Base-by-base conservation (phyloP, 2,329 filamentous ascomycete species). In the Calonectria honghensis region DNA sequence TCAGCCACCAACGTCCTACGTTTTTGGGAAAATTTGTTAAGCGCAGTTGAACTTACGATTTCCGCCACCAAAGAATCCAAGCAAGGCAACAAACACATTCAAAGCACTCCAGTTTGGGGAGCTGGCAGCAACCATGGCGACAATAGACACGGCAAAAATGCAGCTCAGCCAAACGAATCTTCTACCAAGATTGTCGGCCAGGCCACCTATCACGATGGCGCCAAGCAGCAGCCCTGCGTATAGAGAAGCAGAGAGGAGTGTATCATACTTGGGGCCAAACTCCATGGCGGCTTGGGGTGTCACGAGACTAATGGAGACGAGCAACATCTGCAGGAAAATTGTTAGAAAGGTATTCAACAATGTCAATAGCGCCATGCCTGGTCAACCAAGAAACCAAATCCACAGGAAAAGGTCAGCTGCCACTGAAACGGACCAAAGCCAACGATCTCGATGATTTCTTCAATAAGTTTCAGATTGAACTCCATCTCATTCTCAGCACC, bases 331-430 rank as follows among this genome's bases (percentile, higher is more conserved):
- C 4, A 4, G 18, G 20, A 3, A 7, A 27, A 29, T 11, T 20
- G 31, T 72, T 50, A 72, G 73, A 45, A 31, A 51, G 3, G 39
- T n/a, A 20, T 45, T 3, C 37, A 3, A 3, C 5, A n/a, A 3
- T 16, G 16, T 24, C 6, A 11, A 48, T 10, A 3, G 13, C 16
- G 24, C 45, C 59, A 24, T 41, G 78, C 77, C 76, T 78, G 77
- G 41, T 78, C 77, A 11, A 76, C 77, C 9, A 78, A 68, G 27
- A 79, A 79, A 13, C 77, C 76, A 51, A 79, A 78, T 18, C 76
- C 77, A 29, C 76, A 79, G 2, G 76, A 75, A 18, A 79, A 61
- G 6, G 73, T 76, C 57, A 78, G 39, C 57, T 78, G 75, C 73
- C 74, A 75, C n/a, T 79, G 77, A 45, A 74, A 77, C 14, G 71